phyloP scores from a whole-genome alignment of 306 rosid species.

The Glycine soja region DNA sequence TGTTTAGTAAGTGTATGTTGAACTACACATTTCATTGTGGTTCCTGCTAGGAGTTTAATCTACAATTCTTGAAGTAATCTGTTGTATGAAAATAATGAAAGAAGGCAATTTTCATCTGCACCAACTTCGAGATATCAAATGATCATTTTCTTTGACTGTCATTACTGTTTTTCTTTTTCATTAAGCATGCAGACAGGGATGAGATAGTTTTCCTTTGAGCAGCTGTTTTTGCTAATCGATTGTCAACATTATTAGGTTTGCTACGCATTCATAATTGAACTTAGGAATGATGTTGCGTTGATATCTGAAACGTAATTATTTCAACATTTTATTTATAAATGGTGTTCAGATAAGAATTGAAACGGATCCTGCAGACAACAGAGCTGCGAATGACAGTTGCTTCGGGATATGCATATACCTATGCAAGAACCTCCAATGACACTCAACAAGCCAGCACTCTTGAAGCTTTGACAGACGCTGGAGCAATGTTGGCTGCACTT shows the following conservation, averaged over 20 bases:
- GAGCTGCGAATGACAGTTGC: no score
- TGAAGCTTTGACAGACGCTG: slow-evolving; percentile 61
- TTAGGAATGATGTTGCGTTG: background rate
- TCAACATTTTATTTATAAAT: no score
- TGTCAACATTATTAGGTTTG: no score
- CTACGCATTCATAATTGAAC: background rate
- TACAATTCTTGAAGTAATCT: slow-evolving; percentile 11
- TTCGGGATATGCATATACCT: background rate
- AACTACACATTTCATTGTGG: background rate
- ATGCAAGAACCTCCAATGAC: slow-evolving; percentile 49
- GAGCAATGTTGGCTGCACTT: slow-evolving; percentile 50
- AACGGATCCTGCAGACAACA: no score
- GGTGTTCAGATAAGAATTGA: no score
- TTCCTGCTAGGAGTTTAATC: background rate
- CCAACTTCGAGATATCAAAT: no score
- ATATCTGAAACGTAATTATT: background rate
- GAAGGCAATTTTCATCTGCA: background rate
- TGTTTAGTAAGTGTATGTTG: slow-evolving; percentile 65
- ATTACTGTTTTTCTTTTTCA: background rate
- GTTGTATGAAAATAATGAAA: slow-evolving; percentile 1
- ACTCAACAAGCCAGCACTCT: slow-evolving; percentile 54
- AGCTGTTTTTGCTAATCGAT: no score
- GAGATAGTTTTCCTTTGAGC: background rate
- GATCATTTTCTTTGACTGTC: no score
- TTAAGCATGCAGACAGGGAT: background rate